phyloP scores from a whole-genome alignment of 2,329 filamentous ascomycete genomes.

The Cercospora beticola region DNA sequence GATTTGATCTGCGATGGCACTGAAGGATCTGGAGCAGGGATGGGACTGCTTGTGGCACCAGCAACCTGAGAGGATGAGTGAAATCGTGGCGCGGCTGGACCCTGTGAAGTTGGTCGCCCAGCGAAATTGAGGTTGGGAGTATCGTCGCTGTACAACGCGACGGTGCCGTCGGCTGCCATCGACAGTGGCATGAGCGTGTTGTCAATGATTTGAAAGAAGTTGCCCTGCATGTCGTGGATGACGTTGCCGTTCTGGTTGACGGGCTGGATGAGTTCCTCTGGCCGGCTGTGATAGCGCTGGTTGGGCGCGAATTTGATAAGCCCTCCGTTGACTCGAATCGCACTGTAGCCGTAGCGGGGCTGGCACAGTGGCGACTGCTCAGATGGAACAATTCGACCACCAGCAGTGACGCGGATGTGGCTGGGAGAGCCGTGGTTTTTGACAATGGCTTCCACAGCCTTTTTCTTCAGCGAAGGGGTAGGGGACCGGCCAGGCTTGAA shows the following conservation, averaged over 20 bases:
- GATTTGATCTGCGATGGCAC: constrained; percentile 36
- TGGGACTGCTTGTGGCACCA: not conserved
- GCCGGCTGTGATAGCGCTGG: constrained; percentile 31
- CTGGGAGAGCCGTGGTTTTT: constrained; percentile 54
- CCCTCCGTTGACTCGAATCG: constrained; percentile 40
- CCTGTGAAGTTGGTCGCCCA: not conserved
- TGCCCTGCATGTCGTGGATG: constrained; percentile 39
- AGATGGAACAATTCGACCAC: constrained; percentile 53
- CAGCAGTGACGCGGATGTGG: constrained; percentile 53
- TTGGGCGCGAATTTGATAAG: constrained; percentile 42
- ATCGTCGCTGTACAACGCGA: constrained; percentile 38
- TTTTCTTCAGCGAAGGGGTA: constrained; percentile 52
- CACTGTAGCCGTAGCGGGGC: constrained; percentile 42
- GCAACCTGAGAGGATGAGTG: not conserved
- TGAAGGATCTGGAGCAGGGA: constrained; percentile 28
- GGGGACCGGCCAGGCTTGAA: constrained; percentile 43
- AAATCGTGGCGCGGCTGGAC: not conserved
- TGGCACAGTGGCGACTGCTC: constrained; percentile 44
- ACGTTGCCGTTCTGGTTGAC: constrained; percentile 40
- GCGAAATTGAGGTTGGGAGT: constrained; percentile 40
- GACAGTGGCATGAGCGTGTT: constrained; percentile 38
- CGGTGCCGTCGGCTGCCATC: constrained; percentile 35
- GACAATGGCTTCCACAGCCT: constrained; percentile 51
- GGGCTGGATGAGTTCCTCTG: constrained; percentile 27
- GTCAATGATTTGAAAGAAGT: constrained; percentile 41